Evolutionary conservation across 768 basidiomycete genomes (phyloP), one percentile per base, ranked within the genome.

Genomic region (Rhizopogon vesiculosus): DNA sequence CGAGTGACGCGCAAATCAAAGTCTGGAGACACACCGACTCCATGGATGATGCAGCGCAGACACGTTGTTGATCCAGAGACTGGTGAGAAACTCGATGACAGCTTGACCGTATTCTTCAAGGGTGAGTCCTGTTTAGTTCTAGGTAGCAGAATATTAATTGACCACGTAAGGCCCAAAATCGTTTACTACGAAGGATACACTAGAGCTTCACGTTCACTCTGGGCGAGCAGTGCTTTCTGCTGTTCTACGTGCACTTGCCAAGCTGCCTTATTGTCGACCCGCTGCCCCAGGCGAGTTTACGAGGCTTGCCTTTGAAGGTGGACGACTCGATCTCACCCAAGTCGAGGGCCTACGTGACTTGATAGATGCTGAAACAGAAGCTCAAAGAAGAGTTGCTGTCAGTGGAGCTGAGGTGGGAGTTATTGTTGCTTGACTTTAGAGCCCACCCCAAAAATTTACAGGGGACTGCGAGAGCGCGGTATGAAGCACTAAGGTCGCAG

Each of bases 201-300:
- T 96, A 10, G 93, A 96, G 63, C 70, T 96, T 33, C 93, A 96
- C 67, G 74, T 91, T 31, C 93, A 96, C 66, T 94, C 92, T 15
- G 91, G 91, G 2, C 80, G 87, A 5, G 91, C 93, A 4, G 78
- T 94, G 29, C 79, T 93, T 63, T 73, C 85, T 2, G 82, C 90
- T 4, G 75, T 93, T 7, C 78, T 95, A 18, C 66, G 69, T 1
- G 82, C 87, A 3, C 76, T 95, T 2, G 79, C 84, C 10, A 69
- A 68, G 16, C 55, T 93, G 8, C 82, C 85, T 0, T 80, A 74
- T 54, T 84, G 85, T 50, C 83, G 93, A 3, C 87, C 87, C 6
- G 93, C 93, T 1, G 86, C 87, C 63, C 82, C 87, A 2, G 93
- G 93, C 29, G 93, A 96, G 70, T 96, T 96, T 64, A 94, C 93